These are phyloP conservation scores for Westerdykella sp. DNA, from an alignment of 2,329 filamentous ascomycete species.

Conservation along the genomic window DNA sequence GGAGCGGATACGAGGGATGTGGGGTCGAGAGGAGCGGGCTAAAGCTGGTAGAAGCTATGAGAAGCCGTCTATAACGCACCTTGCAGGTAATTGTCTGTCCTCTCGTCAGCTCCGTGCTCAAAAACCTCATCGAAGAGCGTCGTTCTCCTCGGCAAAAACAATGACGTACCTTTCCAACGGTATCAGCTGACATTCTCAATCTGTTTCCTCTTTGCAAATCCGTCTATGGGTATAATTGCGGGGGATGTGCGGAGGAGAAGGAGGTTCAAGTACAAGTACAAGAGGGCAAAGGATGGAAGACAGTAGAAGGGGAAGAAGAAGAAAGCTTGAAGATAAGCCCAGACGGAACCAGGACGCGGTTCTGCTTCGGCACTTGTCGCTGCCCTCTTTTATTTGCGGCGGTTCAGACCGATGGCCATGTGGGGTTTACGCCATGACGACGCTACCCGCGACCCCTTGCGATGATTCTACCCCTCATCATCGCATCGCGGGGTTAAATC, in stretches of 20 bases:
- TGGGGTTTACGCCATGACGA: constrained; percentile 9
- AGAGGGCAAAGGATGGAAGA: constrained; percentile 5
- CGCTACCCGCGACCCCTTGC: constrained; percentile 3
- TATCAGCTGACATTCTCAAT: constrained; percentile 49
- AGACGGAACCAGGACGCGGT: no score
- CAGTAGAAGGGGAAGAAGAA: constrained; percentile 6
- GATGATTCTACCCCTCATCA: neutral
- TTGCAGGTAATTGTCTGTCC: constrained; percentile 86
- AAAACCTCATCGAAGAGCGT: constrained; percentile 3
- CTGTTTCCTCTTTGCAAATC: constrained; percentile 11
- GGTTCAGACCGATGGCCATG: neutral
- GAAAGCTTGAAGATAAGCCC: neutral
- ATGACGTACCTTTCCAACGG: constrained; percentile 49
- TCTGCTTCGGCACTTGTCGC: no score
- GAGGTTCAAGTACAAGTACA: constrained; percentile 1
- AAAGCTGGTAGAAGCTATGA: constrained; percentile 7
- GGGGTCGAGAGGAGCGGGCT: constrained; percentile 1
- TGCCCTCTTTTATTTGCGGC: no score
- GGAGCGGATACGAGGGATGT: neutral
- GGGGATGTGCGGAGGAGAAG: neutral
- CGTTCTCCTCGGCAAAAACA: constrained; percentile 5
- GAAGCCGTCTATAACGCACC: constrained; percentile 62
- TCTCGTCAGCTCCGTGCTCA: constrained; percentile 5
- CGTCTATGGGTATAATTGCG: neutral
- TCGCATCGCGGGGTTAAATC: constrained; percentile 4